A percentile compares a stretch with the other conserved stretches of the same genome.
These are phyloP conservation scores for Raphanus sativus DNA, from an alignment of 345 rosid genomes.

Conservation along the genomic window DNA sequence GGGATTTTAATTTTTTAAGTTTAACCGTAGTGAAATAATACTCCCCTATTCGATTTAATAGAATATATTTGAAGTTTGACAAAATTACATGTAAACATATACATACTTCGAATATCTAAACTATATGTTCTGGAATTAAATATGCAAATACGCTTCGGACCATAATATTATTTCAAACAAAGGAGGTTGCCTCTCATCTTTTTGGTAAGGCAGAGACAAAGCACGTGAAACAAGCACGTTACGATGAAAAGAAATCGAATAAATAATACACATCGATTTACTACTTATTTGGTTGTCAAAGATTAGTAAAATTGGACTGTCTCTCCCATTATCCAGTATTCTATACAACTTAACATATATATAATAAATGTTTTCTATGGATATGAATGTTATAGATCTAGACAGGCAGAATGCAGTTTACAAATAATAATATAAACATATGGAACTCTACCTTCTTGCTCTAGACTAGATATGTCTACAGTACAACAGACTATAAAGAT, in stretches of 20 bases:
- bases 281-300: constrained; percentile 13
- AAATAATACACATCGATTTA: constrained; percentile 15
- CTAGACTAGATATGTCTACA: no score
- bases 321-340: constrained; percentile 30
- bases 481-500: no score
- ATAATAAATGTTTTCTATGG: background rate
- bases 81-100: no score
- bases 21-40: no score
- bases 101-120: no score
- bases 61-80: no score
- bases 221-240: constrained; percentile 41
- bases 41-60: no score
- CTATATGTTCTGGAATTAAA: no score
- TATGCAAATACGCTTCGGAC: constrained; percentile 13
- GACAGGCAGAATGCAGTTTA: background rate
- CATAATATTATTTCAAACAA: background rate
- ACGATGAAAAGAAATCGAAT: background rate
- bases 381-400: background rate
- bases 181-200: constrained; percentile 13
- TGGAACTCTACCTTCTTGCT: no score
- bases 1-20: no score
- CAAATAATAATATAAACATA: background rate
- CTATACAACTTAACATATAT: background rate
- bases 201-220: constrained; percentile 20
- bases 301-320: constrained; percentile 19